Evolutionary conservation across 2,329 filamentous ascomycete species (phyloP), one percentile per base, ranked within the genome.

Genomic region (Venturia nashicola): DNA sequence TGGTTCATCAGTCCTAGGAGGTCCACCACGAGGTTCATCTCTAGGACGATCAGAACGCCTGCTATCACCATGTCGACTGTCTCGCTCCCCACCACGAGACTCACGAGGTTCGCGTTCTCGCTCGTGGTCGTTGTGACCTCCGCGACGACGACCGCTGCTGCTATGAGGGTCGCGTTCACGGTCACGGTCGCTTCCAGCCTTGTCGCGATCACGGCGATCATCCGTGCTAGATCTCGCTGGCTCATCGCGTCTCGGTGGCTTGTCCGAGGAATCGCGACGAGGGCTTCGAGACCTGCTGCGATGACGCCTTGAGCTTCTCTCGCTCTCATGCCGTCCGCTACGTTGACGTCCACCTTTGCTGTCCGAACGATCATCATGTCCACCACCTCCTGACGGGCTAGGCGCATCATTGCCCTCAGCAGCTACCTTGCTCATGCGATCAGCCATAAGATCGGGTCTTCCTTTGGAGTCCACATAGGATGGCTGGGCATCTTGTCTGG

Each of bases 91-190:
- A 18, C 40, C 62, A 48, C 54, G 32, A n/a, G 39, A 42, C 14
- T 63, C 61, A 14, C 61, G 46, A 14, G 43, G 23, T 16, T 57
- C 61, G 34, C 62, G 51, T 12, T 64, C 62, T 23, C 62, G 62
- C 11, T 57, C 51, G 23, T 63, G 61, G 20, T 51, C 32, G 14
- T 42, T 44, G 48, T 51, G 34, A 8, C 61, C 61, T 64, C 51
- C 62, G 42, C 54, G 34, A 40, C 62, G 36, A 44, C 62, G 27
- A 48, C 32, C 42, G 5, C 62, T 43, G 12, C 55, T n/a, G 27
- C 23, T 34, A 23, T 61, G 42, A 32, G 36, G 20, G 2, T 59
- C 62, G 18, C 54, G 32, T 6, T 62, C 61, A 39, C 43, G 40
- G 16, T 39, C 61, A 34, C 36, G n/a, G 20, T 46, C 61, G 27